Percentiles rank a stretch among this genome's conserved stretches.
phyloP scores from a whole-genome alignment of 1,139 yeast species.

The Pichia sp. region DNA sequence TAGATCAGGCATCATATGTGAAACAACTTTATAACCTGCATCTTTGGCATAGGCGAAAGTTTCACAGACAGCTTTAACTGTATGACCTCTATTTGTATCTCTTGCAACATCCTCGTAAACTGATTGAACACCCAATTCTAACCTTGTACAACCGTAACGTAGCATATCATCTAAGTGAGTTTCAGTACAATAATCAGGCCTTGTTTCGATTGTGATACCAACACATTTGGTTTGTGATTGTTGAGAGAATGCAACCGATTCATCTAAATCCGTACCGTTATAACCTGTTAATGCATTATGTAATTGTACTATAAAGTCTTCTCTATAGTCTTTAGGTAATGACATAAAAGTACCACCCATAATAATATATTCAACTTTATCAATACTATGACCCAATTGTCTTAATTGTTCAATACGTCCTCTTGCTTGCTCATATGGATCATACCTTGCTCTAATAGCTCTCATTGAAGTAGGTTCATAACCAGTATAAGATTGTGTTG shows the following conservation, averaged over 20 bases:
- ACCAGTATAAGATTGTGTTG: constrained; percentile 97
- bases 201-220: constrained; percentile 95
- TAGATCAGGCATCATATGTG: constrained; percentile 99
- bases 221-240: constrained; percentile 96
- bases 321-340: constrained; percentile 81
- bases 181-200: constrained; percentile 98
- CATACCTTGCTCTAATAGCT: constrained; percentile 95
- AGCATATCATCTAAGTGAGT: constrained; percentile 95
- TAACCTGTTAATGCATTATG: constrained; percentile 96
- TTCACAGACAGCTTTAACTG: constrained; percentile 92
- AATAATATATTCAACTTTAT: constrained; percentile 92
- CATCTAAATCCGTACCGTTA: constrained; percentile 81
- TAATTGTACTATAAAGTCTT: constrained; percentile 75
- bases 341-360: constrained; percentile 99
- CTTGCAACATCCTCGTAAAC: constrained; percentile 98
- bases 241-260: constrained; percentile 85
- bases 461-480: constrained; percentile 99
- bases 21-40: constrained; percentile 95
- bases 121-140: constrained; percentile 96
- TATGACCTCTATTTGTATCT: constrained; percentile 97
- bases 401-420: constrained; percentile 95
- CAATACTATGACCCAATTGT: constrained; percentile 92
- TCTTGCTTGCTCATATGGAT: constrained; percentile 97
- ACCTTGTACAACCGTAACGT: constrained; percentile 90
- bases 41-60: constrained; percentile 94